Evolutionary conservation across 75 land plant species (phyloP).

Genomic region (Pinus tabuliformis): DNA sequence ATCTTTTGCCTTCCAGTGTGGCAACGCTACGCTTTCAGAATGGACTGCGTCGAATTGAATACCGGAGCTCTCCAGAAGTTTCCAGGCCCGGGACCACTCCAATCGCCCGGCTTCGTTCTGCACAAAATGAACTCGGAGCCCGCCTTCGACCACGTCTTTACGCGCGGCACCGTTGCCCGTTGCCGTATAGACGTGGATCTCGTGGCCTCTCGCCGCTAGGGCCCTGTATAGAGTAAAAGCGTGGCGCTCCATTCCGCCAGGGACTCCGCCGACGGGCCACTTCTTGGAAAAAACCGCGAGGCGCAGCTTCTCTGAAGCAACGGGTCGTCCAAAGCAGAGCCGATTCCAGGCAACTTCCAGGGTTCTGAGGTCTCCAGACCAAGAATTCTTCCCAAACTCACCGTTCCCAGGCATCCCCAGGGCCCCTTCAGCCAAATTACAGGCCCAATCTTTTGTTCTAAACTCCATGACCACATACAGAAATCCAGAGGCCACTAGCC

Average conservation of each 20-base stretch:
- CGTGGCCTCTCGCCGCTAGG: conserved; percentile 71
- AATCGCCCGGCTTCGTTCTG: conserved; percentile 34
- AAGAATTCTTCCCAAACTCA: not conserved
- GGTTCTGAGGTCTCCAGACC: conserved; percentile 61
- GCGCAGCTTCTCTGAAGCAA: conserved; percentile 34
- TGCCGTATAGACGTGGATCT: conserved; percentile 78
- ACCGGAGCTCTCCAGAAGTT: conserved; percentile 35
- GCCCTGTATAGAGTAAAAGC: conserved; percentile 75
- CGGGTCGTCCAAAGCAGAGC: conserved; percentile 28
- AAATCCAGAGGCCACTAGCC: not conserved
- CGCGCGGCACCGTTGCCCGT: conserved; percentile 14
- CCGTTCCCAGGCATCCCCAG: not conserved
- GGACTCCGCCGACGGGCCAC: conserved; percentile 70
- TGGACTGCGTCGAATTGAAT: conserved; percentile 78
- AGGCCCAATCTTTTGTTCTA: not conserved
- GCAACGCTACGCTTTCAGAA: conserved; percentile 92
- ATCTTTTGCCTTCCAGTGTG: conserved; percentile 50
- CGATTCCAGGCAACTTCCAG: conserved; percentile 67
- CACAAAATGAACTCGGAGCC: conserved; percentile 45
- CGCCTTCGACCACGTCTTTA: not conserved
- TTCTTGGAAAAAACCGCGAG: conserved; percentile 88
- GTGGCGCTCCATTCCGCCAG: conserved; percentile 97
- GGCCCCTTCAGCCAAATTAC: not conserved
- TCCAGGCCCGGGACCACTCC: conserved; percentile 58
- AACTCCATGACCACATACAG: not conserved